Evolutionary conservation across 768 basidiomycete genomes (phyloP).

Genomic region (Tylopilus felleus): DNA sequence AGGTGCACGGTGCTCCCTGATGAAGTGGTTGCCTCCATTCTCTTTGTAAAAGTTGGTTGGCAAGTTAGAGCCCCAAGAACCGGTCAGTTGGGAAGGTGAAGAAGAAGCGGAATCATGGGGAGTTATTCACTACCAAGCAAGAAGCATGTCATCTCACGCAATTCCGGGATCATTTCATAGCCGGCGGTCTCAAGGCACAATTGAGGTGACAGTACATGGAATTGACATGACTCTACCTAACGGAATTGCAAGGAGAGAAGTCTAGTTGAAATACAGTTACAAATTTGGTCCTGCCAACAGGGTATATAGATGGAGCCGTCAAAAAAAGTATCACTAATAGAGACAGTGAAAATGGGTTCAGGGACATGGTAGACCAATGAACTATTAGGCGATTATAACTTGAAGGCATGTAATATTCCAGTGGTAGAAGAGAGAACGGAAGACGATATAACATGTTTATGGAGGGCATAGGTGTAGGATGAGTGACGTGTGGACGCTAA

Average conservation of each 20-base stretch:
- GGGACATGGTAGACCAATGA: slow-evolving; percentile 13
- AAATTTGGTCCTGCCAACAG: slow-evolving; percentile 31
- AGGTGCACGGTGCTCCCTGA: neutral
- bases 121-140: neutral
- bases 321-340: slow-evolving; percentile 13
- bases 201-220: neutral
- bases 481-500: slow-evolving; percentile 12
- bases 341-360: slow-evolving; percentile 13
- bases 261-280: slow-evolving; percentile 18
- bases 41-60: neutral
- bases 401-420: slow-evolving; percentile 18
- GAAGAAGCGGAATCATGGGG: slow-evolving; percentile 3
- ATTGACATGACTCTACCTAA: neutral
- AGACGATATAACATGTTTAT: slow-evolving; percentile 26
- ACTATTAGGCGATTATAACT: slow-evolving; percentile 32
- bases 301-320: slow-evolving; percentile 22
- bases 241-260: neutral
- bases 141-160: neutral
- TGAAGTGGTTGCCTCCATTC: neutral
- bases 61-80: neutral
- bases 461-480: slow-evolving; percentile 22
- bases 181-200: neutral
- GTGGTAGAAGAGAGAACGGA: slow-evolving; percentile 12
- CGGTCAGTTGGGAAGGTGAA: neutral
- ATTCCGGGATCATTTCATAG: neutral